Conservation (phyloP, 78 protist genomes). For the Bigelowiella natans region DNA sequence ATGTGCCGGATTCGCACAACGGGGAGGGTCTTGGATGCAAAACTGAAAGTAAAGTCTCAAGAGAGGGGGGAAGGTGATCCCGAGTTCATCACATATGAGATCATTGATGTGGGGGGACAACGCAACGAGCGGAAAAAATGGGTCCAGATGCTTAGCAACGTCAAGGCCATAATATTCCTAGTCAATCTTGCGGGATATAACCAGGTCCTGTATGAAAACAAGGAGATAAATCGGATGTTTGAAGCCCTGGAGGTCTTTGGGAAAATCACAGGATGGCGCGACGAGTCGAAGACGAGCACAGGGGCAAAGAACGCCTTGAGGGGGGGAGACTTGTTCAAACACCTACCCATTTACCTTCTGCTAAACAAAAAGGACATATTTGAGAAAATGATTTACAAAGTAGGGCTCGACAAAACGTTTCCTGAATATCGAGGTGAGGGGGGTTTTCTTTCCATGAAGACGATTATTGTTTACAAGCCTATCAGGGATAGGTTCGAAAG, state of each 20-base stretch:
- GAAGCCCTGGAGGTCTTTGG: constrained; percentile 4
- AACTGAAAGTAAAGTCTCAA: neutral
- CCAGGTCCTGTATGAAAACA: neutral
- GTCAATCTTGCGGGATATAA: neutral
- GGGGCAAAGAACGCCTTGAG: neutral
- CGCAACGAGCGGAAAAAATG: constrained; percentile 25
- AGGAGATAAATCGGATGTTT: neutral
- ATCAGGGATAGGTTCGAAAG: no score
- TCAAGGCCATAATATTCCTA: constrained; percentile 11
- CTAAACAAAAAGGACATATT: neutral
- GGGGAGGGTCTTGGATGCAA: neutral
- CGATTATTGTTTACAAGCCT: no score
- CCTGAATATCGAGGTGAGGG: no score
- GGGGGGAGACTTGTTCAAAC: neutral
- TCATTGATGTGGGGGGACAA: constrained; percentile 25
- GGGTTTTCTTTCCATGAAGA: no score
- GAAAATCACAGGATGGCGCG: neutral
- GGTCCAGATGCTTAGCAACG: neutral
- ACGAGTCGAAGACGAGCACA: neutral
- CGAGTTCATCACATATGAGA: neutral
- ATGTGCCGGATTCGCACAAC: neutral
- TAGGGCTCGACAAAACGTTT: neutral
- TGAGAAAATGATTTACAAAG: neutral
- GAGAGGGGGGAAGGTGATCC: neutral
- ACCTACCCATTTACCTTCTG: neutral